Conservation (phyloP, 768 basidiomycete species). For the Panaeolus cyanescens region DNA sequence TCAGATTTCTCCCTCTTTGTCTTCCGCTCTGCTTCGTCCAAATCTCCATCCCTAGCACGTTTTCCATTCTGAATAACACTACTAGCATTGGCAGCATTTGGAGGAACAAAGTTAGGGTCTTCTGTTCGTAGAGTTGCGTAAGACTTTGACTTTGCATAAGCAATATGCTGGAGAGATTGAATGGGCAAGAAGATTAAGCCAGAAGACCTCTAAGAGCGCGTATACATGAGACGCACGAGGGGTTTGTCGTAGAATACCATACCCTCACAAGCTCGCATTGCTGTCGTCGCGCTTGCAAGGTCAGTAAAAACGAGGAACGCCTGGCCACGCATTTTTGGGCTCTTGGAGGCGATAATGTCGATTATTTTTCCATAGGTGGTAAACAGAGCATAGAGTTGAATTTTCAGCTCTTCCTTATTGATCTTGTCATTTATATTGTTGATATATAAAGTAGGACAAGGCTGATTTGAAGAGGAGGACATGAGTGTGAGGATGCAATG, state of each 20-base stretch:
- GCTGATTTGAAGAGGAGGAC: slow-evolving; percentile 63
- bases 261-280: slow-evolving; percentile 91
- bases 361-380: slow-evolving; percentile 91
- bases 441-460: slow-evolving; percentile 87
- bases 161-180: slow-evolving; percentile 64
- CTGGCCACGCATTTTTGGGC: slow-evolving; percentile 85
- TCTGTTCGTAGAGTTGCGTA: slow-evolving; percentile 79
- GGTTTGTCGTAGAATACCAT: slow-evolving; percentile 93
- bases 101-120: slow-evolving; percentile 81
- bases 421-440: slow-evolving; percentile 93
- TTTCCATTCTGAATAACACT: slow-evolving; percentile 56
- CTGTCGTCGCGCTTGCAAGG: slow-evolving; percentile 86
- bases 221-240: slow-evolving; percentile 58
- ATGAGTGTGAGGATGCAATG: slow-evolving; percentile 24
- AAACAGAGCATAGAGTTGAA: slow-evolving; percentile 86
- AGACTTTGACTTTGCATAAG: slow-evolving; percentile 88
- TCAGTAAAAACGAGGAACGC: slow-evolving; percentile 97
- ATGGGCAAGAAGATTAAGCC: slow-evolving; percentile 9
- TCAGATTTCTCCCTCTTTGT: slow-evolving; percentile 72
- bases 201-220: slow-evolving; percentile 6
- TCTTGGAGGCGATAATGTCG: slow-evolving; percentile 90
- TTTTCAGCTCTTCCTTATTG: slow-evolving; percentile 86
- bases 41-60: slow-evolving; percentile 66
- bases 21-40: slow-evolving; percentile 51
- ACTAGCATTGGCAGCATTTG: slow-evolving; percentile 64